Percentiles rank a stretch among this genome's conserved stretches.
Evolutionary conservation across 352 stramenopile genomes (phyloP).

Genomic region (Phytophthora colocasiae): DNA sequence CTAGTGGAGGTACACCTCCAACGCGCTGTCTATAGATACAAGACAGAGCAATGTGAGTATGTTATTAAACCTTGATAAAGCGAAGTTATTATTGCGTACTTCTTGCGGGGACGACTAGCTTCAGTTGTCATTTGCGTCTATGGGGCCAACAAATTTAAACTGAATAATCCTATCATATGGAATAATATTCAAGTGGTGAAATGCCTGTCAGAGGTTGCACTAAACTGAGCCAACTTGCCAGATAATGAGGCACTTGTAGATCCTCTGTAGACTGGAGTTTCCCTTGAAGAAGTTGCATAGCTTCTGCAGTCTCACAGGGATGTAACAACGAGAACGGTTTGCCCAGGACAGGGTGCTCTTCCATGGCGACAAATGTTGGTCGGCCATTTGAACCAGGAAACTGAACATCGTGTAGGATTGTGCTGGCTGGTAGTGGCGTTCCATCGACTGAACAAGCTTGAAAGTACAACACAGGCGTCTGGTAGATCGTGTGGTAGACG

Average conservation of each 20-base stretch:
- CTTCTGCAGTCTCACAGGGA: conserved; percentile 75
- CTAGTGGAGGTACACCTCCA: conserved; percentile 7
- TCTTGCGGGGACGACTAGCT: conserved; percentile 30
- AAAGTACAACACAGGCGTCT: conserved; percentile 81
- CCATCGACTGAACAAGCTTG: conserved; percentile 50
- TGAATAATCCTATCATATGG: conserved; percentile 26
- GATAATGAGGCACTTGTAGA: conserved; percentile 40
- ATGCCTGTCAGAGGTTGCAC: conserved; percentile 72
- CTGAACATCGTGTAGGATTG: conserved; percentile 33
- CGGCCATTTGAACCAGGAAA: conserved; percentile 45
- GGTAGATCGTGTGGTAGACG: conserved; percentile 81
- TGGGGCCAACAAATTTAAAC: conserved; percentile 25
- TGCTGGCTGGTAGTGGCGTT: conserved; percentile 28
- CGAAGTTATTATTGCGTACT: conserved; percentile 18
- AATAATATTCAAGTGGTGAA: conserved; percentile 50
- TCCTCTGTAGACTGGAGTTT: conserved; percentile 12
- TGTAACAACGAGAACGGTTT: conserved; percentile 79
- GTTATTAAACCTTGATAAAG: not conserved
- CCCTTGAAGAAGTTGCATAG: conserved; percentile 68
- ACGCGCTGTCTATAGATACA: conserved; percentile 26
- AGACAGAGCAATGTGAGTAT: not conserved
- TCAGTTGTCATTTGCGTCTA: conserved; percentile 12
- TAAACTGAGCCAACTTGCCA: conserved; percentile 80
- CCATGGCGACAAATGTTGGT: conserved; percentile 60
- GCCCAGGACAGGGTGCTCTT: conserved; percentile 73